Conservation (phyloP, 768 basidiomycete genomes). For the Tulasnella sp. region DNA sequence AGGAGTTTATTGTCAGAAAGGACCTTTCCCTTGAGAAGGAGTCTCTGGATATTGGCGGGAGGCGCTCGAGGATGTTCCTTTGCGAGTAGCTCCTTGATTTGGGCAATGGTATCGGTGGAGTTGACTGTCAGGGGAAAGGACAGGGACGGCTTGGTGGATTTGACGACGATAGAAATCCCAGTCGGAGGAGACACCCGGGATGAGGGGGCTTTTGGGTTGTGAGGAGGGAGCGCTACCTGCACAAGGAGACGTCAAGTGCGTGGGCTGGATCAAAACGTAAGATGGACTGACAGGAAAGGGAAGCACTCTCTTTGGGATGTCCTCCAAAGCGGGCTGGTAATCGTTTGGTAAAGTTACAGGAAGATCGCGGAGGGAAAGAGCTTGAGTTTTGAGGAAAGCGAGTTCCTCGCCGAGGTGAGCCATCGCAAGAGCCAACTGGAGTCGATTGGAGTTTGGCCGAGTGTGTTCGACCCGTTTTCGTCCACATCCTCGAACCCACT, state of each 20-base stretch:
- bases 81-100: constrained; percentile 68
- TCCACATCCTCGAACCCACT: background rate
- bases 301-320: constrained; percentile 56
- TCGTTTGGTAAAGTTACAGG: constrained; percentile 59
- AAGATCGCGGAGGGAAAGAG: constrained; percentile 51
- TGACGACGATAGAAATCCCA: constrained; percentile 64
- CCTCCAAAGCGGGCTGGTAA: constrained; percentile 58
- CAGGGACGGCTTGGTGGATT: constrained; percentile 79
- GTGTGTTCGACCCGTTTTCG: background rate
- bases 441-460: background rate
- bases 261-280: background rate
- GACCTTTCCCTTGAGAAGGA: constrained; percentile 89
- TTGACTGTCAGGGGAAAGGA: constrained; percentile 60
- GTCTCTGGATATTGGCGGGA: constrained; percentile 64
- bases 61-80: constrained; percentile 48
- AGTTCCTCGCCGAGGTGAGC: constrained; percentile 28
- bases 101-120: constrained; percentile 68
- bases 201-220: constrained; percentile 29
- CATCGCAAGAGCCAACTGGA: background rate
- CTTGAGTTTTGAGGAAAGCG: constrained; percentile 53
- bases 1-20: constrained; percentile 79
- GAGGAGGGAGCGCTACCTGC: constrained; percentile 48
- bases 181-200: background rate
- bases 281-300: constrained; percentile 42
- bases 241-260: constrained; percentile 3